Conservation (phyloP, 2,329 filamentous ascomycete genomes). For the Remersonia thermophila region DNA sequence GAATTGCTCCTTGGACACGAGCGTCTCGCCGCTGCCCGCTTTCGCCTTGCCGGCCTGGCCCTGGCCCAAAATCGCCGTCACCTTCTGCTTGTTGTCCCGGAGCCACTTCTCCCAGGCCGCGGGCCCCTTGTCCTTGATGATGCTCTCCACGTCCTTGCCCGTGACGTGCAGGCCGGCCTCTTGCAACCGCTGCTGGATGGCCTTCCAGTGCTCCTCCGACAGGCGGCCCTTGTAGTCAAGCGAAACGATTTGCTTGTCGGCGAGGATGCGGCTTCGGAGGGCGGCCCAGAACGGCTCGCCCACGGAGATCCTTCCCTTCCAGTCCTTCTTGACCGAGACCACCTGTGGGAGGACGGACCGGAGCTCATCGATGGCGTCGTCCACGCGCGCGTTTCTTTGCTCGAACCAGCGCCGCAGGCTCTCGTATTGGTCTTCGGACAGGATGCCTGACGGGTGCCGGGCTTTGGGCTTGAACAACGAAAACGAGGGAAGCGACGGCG, state of each 20-base stretch:
- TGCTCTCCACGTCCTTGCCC: constrained; percentile 3
- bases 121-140: constrained; percentile 4
- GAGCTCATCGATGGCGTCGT: constrained; percentile 30
- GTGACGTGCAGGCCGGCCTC: constrained; percentile 24
- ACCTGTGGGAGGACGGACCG: constrained; percentile 40
- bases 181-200: constrained; percentile 30
- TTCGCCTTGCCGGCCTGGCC: neutral
- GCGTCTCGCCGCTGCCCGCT: constrained; percentile 8
- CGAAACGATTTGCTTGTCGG: constrained; percentile 35
- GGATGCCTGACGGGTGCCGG: constrained; percentile 7
- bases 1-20: constrained; percentile 39
- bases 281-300: constrained; percentile 54
- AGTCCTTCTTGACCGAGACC: constrained; percentile 41
- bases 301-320: constrained; percentile 39
- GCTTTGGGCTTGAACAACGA: no score
- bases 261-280: constrained; percentile 40
- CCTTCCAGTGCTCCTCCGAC: constrained; percentile 35
- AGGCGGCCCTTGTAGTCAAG: constrained; percentile 29
- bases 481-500: constrained; percentile 2
- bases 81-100: constrained; percentile 34
- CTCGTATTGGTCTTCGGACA: constrained; percentile 14
- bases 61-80: constrained; percentile 19
- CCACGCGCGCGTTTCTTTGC: constrained; percentile 19
- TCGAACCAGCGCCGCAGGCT: constrained; percentile 17
- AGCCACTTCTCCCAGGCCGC: constrained; percentile 41